Evolutionary conservation across 306 rosid species (phyloP), one percentile per base, ranked within the genome.

Genomic region (Lathyrus oleraceus): DNA sequence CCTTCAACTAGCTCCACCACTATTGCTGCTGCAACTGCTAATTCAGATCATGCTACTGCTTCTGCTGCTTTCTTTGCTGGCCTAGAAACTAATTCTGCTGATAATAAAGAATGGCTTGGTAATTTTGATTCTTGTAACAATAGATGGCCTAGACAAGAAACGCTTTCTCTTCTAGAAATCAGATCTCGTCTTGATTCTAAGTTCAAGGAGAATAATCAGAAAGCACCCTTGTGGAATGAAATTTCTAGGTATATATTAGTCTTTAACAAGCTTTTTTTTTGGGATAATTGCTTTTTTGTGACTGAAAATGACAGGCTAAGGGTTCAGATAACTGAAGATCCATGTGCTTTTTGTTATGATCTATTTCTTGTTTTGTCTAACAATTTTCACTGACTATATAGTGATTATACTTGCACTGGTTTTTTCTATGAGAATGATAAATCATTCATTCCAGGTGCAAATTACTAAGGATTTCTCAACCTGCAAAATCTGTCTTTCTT

Each of bases 81-180:
- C 59, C 15, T 81, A 2, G 75, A 72, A 15, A 72, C 28, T 1
- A 35, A 35, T 21, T 40, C 56, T 19, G 75, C 78, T 8, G 72
- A 76, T 15, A 80, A 84, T 4, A 72, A 76, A 77, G 82, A 76
- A 3, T 84, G 88, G 85, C 58, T 78, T 9, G 89, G 77, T 53
- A 53, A 53, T 9, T 79, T 73, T 73, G 91, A 82, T 61, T 71
- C 82, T 40, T 85, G 70, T 2, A 89, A 61, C 74, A 75, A 84
- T 23, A 70, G 96, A 49, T 90, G 96, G 96, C 96, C 96, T 0
- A 82, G 94, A 63, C 96, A 90, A 58, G 96, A 90, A 72, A 90
- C 94, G 20, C 94, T 90, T 27, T 82, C 85, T 2, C 96, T 90
- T 71, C 85, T 90, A 0, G 96, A 90, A 83, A 87, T 90, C 88